phyloP scores from a whole-genome alignment of 768 basidiomycete species.

The Pluteus cervinus region DNA sequence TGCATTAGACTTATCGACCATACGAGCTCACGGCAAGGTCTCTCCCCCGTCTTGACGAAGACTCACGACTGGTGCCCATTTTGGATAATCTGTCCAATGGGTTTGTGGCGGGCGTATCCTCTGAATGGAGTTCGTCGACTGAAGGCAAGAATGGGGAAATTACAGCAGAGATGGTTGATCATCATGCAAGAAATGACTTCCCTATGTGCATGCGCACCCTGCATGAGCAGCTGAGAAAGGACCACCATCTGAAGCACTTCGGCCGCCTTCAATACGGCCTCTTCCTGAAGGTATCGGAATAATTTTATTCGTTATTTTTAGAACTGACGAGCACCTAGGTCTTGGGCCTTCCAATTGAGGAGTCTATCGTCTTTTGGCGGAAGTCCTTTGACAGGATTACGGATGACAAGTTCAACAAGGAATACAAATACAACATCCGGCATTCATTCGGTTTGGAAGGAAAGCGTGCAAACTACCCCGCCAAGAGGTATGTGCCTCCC shows the following conservation, averaged over 20 bases:
- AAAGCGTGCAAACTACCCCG: constrained; percentile 89
- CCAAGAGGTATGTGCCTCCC: constrained; percentile 62
- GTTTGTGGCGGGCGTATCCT: constrained; percentile 85
- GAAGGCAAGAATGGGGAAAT: constrained; percentile 56
- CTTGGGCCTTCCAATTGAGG: constrained; percentile 88
- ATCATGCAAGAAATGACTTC: constrained; percentile 81
- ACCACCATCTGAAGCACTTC: constrained; percentile 88
- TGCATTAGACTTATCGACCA: constrained; percentile 1
- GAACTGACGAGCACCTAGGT: constrained; percentile 44
- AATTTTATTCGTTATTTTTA: background rate
- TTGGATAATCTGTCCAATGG: constrained; percentile 90
- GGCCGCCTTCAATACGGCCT: constrained; percentile 88
- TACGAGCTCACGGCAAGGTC: constrained; percentile 80
- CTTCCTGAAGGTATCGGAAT: constrained; percentile 77
- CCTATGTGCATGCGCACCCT: constrained; percentile 93
- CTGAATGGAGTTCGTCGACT: constrained; percentile 64
- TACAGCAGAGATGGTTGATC: constrained; percentile 93
- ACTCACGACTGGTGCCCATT: constrained; percentile 83
- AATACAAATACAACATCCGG: constrained; percentile 95
- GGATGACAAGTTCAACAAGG: constrained; percentile 97
- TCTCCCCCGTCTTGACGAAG: constrained; percentile 90
- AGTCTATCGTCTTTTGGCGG: constrained; percentile 91
- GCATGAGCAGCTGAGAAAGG: constrained; percentile 70
- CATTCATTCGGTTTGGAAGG: constrained; percentile 95
- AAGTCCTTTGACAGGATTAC: constrained; percentile 75